Base-by-base conservation (phyloP, 2,329 filamentous ascomycete species). In the Neopestalotiopsis sp. region DNA sequence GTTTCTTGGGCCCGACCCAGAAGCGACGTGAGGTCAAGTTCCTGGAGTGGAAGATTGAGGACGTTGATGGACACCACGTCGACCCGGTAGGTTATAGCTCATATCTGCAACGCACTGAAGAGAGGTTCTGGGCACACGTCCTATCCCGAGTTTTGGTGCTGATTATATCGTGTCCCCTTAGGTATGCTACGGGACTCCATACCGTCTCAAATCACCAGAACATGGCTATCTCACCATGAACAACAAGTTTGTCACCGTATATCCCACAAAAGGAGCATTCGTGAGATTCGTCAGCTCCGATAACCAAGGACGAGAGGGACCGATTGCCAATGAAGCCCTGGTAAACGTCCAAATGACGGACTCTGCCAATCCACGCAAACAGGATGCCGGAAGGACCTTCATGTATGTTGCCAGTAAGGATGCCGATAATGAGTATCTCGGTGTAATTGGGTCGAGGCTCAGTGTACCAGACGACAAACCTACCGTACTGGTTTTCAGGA, bases 181-280 rank as follows among this genome's bases (percentile, higher is more conserved):
- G 58, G 28, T 61, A 12, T 61, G 58, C n/a, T 61, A 61, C 10
- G 58, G 34, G 12, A 61, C 58, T 20, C 24, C 14, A 17, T 61
- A 61, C 5, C 56, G 56, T 20, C n/a, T 58, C 17, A 58, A 30
- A 30, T 14, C n/a, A 3, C 20, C 20, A 10, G 28, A 24, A 12
- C 5, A 58, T 12, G 20, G 56, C 2, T 58, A 58, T 58, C n/a
- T 58, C 56, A 58, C 17, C n/a, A 20, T 2, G 5, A 5, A 30
- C 56, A 4, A 9, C 5, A 14, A 12, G 10, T 58, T 58, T 9
- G 20, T 30, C 20, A 30, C 7, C n/a, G 28, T 58, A 3, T 28
- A 4, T 1, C 4, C 28, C 14, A 24, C 20, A 17, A 58, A 58
- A 14, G 56, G 56, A 12, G 9, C n/a, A 24, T 12, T 30, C 5